These are phyloP conservation scores for Kalaharituber pfeilii DNA, from an alignment of 2,329 filamentous ascomycete species.

Conservation along the genomic window DNA sequence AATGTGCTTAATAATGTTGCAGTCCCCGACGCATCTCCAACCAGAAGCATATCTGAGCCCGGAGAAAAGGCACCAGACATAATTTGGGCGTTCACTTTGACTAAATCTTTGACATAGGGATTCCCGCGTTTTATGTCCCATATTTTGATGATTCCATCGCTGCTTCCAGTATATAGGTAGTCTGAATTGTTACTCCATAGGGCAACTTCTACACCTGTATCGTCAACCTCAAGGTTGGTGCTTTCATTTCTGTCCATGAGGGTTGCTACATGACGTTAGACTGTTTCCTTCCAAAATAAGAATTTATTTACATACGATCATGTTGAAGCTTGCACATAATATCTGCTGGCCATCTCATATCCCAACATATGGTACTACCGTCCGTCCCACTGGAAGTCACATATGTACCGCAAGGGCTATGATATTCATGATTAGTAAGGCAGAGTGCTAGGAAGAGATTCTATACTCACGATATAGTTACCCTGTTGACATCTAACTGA, in stretches of 20 bases:
- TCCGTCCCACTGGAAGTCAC: slow-evolving; percentile 19
- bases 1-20: slow-evolving; percentile 19
- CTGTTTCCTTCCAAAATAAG: not conserved
- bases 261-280: slow-evolving; percentile 4
- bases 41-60: slow-evolving; percentile 17
- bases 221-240: slow-evolving; percentile 12
- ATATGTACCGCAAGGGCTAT: slow-evolving; percentile 17
- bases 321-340: slow-evolving; percentile 16
- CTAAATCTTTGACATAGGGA: slow-evolving; percentile 19
- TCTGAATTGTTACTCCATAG: slow-evolving; percentile 14
- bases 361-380: slow-evolving; percentile 19
- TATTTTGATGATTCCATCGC: slow-evolving; percentile 21
- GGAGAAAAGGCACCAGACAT: slow-evolving; percentile 21
- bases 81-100: slow-evolving; percentile 17
- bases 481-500: slow-evolving; percentile 21
- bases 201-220: slow-evolving; percentile 21
- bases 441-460: not conserved
- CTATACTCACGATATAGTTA: slow-evolving; percentile 19
- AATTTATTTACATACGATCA: slow-evolving; percentile 10
- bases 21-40: slow-evolving; percentile 20
- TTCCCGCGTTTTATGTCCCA: slow-evolving; percentile 19
- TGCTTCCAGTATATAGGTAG: slow-evolving; percentile 18
- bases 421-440: slow-evolving; percentile 2
- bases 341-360: slow-evolving; percentile 9
- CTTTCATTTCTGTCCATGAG: not conserved